Conservation (phyloP, 108 stramenopile species). For the Cylindrotheca fusiformis region DNA sequence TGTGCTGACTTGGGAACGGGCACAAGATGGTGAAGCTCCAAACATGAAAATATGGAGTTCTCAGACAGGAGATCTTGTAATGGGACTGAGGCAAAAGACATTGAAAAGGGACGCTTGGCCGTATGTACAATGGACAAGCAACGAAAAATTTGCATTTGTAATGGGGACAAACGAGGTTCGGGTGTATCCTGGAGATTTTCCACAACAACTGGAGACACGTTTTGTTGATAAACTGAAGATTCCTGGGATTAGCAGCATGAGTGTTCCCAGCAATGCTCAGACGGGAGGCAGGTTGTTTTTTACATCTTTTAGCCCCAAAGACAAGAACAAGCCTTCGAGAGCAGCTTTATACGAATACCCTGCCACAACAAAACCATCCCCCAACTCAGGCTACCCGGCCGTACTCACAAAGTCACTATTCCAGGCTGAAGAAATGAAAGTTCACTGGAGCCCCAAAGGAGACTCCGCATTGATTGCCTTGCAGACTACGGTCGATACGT, state of each 20-base stretch:
- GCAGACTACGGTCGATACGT: constrained; percentile 90
- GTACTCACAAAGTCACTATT: constrained; percentile 73
- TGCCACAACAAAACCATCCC: constrained; percentile 1
- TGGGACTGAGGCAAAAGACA: constrained; percentile 61
- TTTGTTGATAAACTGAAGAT: constrained; percentile 56
- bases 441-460: constrained; percentile 78
- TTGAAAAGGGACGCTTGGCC: constrained; percentile 77
- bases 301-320: constrained; percentile 80
- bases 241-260: constrained; percentile 55
- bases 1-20: constrained; percentile 85
- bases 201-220: constrained; percentile 23
- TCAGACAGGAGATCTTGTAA: constrained; percentile 41
- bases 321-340: constrained; percentile 88
- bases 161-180: constrained; percentile 73
- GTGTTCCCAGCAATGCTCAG: constrained; percentile 38
- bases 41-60: constrained; percentile 87
- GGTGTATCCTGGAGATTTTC: constrained; percentile 54
- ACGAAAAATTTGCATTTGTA: constrained; percentile 75
- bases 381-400: constrained; percentile 37
- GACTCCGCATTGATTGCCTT: constrained; percentile 76
- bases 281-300: constrained; percentile 36
- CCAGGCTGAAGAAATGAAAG: constrained; percentile 72
- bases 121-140: constrained; percentile 86
- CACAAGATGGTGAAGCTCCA: constrained; percentile 33
- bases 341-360: constrained; percentile 68